phyloP scores from a whole-genome alignment of 2,329 filamentous ascomycete species.

The Diaporthe amygdali region DNA sequence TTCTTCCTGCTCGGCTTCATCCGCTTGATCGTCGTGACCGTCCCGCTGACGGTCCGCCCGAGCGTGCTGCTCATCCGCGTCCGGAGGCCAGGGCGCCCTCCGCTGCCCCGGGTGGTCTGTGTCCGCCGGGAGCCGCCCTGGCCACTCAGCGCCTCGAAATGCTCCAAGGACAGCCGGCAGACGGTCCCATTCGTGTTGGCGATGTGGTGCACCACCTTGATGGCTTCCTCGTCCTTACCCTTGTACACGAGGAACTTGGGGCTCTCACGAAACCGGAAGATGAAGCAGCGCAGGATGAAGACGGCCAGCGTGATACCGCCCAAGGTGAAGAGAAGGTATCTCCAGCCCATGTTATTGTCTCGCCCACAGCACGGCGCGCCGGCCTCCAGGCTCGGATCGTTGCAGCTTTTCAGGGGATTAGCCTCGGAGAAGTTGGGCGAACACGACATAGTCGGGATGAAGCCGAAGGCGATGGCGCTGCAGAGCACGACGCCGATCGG shows the following conservation, averaged over 20 bases:
- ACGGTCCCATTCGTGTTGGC: constrained; percentile 33
- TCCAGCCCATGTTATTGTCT: constrained; percentile 61
- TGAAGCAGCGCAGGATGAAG: constrained; percentile 58
- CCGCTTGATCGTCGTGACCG: constrained; percentile 13
- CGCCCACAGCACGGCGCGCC: constrained; percentile 37
- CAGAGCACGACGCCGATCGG: constrained; percentile 59
- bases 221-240: constrained; percentile 44
- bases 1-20: constrained; percentile 25
- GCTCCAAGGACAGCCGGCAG: constrained; percentile 33
- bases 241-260: constrained; percentile 46
- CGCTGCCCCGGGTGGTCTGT: neutral
- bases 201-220: constrained; percentile 47
- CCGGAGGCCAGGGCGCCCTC: neutral
- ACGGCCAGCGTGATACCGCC: constrained; percentile 59
- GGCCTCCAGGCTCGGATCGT: constrained; percentile 28
- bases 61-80: constrained; percentile 10
- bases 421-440: constrained; percentile 53
- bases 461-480: constrained; percentile 56
- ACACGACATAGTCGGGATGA: constrained; percentile 57
- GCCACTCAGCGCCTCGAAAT: constrained; percentile 28
- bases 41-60: constrained; percentile 18
- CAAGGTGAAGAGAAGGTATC: constrained; percentile 60
- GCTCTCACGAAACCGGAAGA: constrained; percentile 53
- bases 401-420: constrained; percentile 50
- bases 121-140: neutral